Base-by-base conservation (phyloP, 1,284 basidiomycete species). In the Ustilago loliicola region DNA sequence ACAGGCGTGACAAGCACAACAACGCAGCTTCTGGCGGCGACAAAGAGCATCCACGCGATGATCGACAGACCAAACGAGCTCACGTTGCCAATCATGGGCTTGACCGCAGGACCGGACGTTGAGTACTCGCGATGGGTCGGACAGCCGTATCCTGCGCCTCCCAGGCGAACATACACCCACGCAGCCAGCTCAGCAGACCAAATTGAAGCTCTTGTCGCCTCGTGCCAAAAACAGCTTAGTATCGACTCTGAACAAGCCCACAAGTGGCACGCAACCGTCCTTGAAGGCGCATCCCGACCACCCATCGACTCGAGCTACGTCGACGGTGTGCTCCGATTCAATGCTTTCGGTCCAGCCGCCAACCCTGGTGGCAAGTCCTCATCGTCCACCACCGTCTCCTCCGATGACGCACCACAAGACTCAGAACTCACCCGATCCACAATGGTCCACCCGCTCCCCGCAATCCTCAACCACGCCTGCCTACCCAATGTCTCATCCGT, bases 401-500 rank as follows among this genome's bases (percentile, higher is more conserved):
- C 21, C 17, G 25, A 61, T n/a, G 70, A 53, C 23, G 58, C 54
- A 34, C 23, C 45, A n/a, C 51, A 53, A 42, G 72, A 67, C 45
- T 66, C 68, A 11, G 75, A 79, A 52, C 75, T 83, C 29, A 70
- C 79, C 3, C 73, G 80, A 5, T 80, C 80, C 1, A 85, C 85
- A 23, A 84, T 85, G 82, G 83, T 85, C 36, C 85, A 85, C 32
- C 85, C 84, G 1, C 77, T 85, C 5, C 84, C 85, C 0, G 85
- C 85, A 8, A 84, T 86, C 34, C 73, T 86, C 50, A 86, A 86
- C 74, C 85, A 86, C 57, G 77, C 82, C 0, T 86, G 85, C 42
- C 61, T 84, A 13, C 85, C 85, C 54, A 86, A 84, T 64, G 85
- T 84, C 29, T 85, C 83, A 6, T 83, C 83, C 3, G 80, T 85